A percentile compares a stretch with the other conserved stretches of the same genome.
Evolutionary conservation across 2,329 filamentous ascomycete species (phyloP).

Genomic region (Aspergillus eucalypticola): DNA sequence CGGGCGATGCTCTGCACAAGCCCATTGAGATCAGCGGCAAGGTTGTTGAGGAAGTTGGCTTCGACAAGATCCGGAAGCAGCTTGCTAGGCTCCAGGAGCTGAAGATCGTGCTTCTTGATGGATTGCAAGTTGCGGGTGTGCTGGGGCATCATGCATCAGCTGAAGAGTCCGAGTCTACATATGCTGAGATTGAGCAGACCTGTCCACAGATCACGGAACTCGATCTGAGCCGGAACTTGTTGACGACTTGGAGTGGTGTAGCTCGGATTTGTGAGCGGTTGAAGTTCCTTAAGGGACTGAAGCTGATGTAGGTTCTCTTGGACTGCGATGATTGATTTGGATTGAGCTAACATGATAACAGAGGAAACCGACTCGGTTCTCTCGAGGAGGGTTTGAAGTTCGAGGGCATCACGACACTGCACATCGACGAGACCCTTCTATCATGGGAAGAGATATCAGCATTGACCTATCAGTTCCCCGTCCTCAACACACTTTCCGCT

Average conservation of each 20-base stretch:
- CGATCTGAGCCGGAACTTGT: slow-evolving; percentile 81
- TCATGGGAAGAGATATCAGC: slow-evolving; percentile 56
- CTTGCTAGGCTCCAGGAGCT: slow-evolving; percentile 76
- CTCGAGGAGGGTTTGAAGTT: slow-evolving; percentile 48
- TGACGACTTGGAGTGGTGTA: slow-evolving; percentile 68
- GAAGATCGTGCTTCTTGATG: slow-evolving; percentile 78
- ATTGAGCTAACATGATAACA: slow-evolving; percentile 38
- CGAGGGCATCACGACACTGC: slow-evolving; percentile 58
- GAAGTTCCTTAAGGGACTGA: slow-evolving; percentile 64
- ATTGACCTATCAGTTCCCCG: slow-evolving; percentile 37
- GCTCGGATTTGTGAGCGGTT: slow-evolving; percentile 71
- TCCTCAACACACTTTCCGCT: slow-evolving; percentile 34
- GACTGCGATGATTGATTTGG: neutral
- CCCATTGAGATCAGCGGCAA: slow-evolving; percentile 75
- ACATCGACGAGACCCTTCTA: slow-evolving; percentile 67
- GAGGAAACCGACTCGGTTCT: slow-evolving; percentile 68
- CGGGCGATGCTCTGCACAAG: slow-evolving; percentile 37
- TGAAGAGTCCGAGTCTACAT: slow-evolving; percentile 27
- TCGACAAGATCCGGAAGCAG: slow-evolving; percentile 83
- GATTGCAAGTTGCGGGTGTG: slow-evolving; percentile 59
- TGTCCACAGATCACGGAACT: slow-evolving; percentile 68
- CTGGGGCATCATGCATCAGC: slow-evolving; percentile 25
- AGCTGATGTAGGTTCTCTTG: slow-evolving; percentile 63
- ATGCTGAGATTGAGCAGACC: slow-evolving; percentile 54
- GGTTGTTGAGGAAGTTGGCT: slow-evolving; percentile 88